Base-by-base conservation (phyloP, 805 yeast genomes). In the Brettanomyces naardenensis region DNA sequence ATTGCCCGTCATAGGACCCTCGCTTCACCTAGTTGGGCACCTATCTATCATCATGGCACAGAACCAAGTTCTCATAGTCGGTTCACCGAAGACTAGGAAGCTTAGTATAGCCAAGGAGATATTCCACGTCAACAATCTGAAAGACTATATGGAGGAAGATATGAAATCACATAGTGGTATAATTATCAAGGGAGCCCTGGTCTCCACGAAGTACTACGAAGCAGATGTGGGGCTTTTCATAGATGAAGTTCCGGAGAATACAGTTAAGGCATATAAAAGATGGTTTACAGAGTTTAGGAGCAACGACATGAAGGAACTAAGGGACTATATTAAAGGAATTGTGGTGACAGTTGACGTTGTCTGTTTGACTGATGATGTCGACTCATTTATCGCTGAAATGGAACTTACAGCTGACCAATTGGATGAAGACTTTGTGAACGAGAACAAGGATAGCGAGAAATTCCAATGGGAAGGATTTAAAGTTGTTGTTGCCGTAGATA, bases 291-390 rank as follows among this genome's bases (percentile, higher is more conserved):
- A 73, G 41, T 65, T 73, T 40, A 11, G 31, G 7, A 37, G 53
- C 1, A 56, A 47, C 0, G 75, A 70, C 28, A 58, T 52, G 40
- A 46, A 41, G 19, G 78, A 71, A 37, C 48, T 73, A 25, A 52
- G 78, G 19, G 71, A 66, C 17, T 67, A 51, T 1, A 30, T 73
- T 3, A 70, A 66, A 31, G 79, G 78, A 1, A 21, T 71, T 9
- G 52, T 73, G 3, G 54, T 70, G 41, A 65, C 73, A 1, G 27
- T 71, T 11, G 58, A 64, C 41, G 35, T 59, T 31, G 14, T 22
- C 6, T 11, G 19, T 3, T 5, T 19, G 4, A 11, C 25, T 18
- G 31, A 21, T 1, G 47, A 42, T 11, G 19, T 47, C 3, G 30
- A 33, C 2, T 13, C 46, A 3, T 41, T 53, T 27, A 40, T 49